phyloP scores from a whole-genome alignment of 2,329 filamentous ascomycete species.

The Ophiosphaerella herpotricha region DNA sequence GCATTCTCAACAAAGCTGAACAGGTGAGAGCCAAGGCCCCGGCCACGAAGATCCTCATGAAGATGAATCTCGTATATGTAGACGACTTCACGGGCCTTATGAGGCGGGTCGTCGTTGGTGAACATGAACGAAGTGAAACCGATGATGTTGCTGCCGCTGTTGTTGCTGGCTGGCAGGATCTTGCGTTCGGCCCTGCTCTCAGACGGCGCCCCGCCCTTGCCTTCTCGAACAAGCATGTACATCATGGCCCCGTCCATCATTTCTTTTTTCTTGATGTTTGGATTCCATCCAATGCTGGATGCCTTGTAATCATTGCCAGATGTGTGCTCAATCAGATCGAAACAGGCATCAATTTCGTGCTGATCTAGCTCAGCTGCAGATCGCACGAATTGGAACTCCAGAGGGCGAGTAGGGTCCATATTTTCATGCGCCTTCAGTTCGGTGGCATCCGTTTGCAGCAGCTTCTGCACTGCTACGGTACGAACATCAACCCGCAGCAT shows the following conservation, averaged over 20 bases:
- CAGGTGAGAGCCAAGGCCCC: conserved; percentile 64
- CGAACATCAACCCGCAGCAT: too few species aligned
- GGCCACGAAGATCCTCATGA: conserved; percentile 59
- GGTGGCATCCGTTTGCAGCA: conserved; percentile 8
- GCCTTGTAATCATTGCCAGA: conserved; percentile 67
- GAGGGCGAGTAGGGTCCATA: background rate
- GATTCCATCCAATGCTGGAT: conserved; percentile 68
- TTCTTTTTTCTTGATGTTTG: conserved; percentile 64
- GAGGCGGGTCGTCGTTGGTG: conserved; percentile 62
- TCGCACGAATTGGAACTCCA: conserved; percentile 28
- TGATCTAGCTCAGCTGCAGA: conserved; percentile 38
- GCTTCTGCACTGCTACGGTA: background rate
- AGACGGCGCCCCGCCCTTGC: background rate
- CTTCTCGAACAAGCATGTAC: conserved; percentile 61
- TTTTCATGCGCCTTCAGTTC: conserved; percentile 4
- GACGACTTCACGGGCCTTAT: conserved; percentile 60
- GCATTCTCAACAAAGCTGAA: conserved; percentile 61
- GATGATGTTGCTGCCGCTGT: conserved; percentile 10
- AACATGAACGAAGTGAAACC: conserved; percentile 67
- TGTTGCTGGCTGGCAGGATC: background rate
- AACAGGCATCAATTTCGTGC: conserved; percentile 55
- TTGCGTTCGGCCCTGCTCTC: background rate
- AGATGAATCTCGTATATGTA: conserved; percentile 84
- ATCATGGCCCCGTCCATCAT: conserved; percentile 71
- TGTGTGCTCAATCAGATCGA: conserved; percentile 64